phyloP scores from a whole-genome alignment of 108 stramenopile genomes.

The Nannochloropsis gaditana region DNA sequence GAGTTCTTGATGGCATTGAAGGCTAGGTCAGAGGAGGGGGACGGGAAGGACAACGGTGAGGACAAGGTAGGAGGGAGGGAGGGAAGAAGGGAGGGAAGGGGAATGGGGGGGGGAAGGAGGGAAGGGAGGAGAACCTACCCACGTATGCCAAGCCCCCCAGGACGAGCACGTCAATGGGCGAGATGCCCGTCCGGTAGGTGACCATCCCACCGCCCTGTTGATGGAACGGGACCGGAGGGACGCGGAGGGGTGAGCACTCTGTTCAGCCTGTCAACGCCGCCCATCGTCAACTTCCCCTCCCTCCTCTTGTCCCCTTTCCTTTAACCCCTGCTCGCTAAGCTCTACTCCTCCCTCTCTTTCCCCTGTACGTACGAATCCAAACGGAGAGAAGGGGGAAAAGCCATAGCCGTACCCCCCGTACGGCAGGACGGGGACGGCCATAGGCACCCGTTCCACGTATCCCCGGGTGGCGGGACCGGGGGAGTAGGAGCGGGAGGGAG shows the following conservation, averaged over 20 bases:
- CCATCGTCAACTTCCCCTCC: not conserved
- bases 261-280: too few relatives aligned
- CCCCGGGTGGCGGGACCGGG: not conserved
- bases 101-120: not conserved
- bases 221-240: not conserved
- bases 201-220: not conserved
- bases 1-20: not conserved
- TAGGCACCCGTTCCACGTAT: not conserved
- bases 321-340: too few relatives aligned
- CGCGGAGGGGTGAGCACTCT: not conserved
- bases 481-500: conserved; percentile 3
- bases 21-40: not conserved
- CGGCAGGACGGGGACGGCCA: not conserved
- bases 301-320: not conserved
- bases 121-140: not conserved
- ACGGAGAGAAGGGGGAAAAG: not conserved
- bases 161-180: not conserved
- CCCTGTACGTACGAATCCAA: not conserved
- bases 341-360: not conserved
- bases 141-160: not conserved
- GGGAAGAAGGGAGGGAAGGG: not conserved
- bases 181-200: not conserved
- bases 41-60: not conserved
- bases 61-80: not conserved
- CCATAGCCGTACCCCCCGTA: not conserved